These are phyloP conservation scores for Verticillium albo-atrum DNA, from an alignment of 2,329 filamentous ascomycete genomes.

Conservation along the genomic window DNA sequence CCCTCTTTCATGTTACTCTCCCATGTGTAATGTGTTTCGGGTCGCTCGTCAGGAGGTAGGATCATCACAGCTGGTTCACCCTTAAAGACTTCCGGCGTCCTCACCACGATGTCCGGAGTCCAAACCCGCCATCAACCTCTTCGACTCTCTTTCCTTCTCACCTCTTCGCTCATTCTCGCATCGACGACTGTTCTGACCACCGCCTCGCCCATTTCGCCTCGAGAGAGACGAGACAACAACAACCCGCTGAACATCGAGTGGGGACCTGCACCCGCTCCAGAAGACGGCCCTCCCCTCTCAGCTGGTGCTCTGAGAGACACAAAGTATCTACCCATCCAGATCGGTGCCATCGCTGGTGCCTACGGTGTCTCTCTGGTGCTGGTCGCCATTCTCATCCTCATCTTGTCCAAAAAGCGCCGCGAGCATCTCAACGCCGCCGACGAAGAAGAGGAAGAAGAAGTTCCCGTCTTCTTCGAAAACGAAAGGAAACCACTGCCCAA, in stretches of 20 bases:
- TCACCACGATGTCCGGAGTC: constrained; percentile 36
- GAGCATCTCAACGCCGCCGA: constrained; percentile 47
- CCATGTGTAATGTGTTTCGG: constrained; percentile 45
- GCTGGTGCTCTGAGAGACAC: constrained; percentile 53
- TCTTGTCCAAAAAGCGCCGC: constrained; percentile 53
- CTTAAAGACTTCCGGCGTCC: constrained; percentile 20
- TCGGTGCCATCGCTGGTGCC: constrained; percentile 77
- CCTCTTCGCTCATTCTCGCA: constrained; percentile 9
- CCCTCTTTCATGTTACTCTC: constrained; percentile 34
- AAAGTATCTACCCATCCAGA: constrained; percentile 68
- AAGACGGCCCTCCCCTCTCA: constrained; percentile 57
- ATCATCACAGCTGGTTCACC: constrained; percentile 21
- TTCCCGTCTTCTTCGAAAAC: constrained; percentile 40
- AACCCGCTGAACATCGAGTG: constrained; percentile 45
- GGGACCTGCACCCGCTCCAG: constrained; percentile 52
- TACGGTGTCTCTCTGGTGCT: constrained; percentile 76
- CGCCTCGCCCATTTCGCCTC: constrained; percentile 3
- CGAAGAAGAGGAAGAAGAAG: constrained; percentile 44
- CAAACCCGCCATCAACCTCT: constrained; percentile 22
- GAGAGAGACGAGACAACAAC: constrained; percentile 18
- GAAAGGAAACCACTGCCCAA: constrained; percentile 19
- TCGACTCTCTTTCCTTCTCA: constrained; percentile 19
- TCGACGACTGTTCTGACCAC: constrained; percentile 11
- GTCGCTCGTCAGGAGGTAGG: constrained; percentile 39
- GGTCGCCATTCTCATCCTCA: constrained; percentile 62